Conservation (phyloP, 2,329 filamentous ascomycete genomes). For the Macrophomina pseudophaseolina region DNA sequence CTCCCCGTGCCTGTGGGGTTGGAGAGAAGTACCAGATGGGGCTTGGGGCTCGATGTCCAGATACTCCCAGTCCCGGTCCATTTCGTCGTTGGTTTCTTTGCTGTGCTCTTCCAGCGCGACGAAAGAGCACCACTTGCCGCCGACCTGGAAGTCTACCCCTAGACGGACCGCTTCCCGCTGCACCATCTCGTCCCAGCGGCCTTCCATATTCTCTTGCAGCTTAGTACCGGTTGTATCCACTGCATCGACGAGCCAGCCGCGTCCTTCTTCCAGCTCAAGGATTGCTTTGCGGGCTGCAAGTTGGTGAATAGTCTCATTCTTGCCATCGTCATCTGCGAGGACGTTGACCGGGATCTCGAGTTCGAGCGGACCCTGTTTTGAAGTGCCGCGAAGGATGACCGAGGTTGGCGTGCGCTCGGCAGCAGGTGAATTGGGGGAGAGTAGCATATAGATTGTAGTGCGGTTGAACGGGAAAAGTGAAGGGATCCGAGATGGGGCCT, state of each 20-base stretch:
- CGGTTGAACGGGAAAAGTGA: slow-evolving; percentile 70
- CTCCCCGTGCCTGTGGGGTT: neutral
- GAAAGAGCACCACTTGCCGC: slow-evolving; percentile 74
- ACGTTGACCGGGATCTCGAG: slow-evolving; percentile 68
- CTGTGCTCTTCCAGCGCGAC: slow-evolving; percentile 64
- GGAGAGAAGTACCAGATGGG: neutral
- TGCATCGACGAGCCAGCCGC: slow-evolving; percentile 62
- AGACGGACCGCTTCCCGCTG: slow-evolving; percentile 70
- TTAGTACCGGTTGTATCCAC: slow-evolving; percentile 45
- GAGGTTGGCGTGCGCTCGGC: slow-evolving; percentile 56
- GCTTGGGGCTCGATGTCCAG: neutral
- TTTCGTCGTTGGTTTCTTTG: neutral
- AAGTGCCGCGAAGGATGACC: slow-evolving; percentile 64
- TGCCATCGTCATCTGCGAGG: slow-evolving; percentile 33
- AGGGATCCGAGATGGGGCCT: slow-evolving; percentile 68
- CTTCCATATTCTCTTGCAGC: slow-evolving; percentile 49
- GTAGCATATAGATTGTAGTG: slow-evolving; percentile 68
- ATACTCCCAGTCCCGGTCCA: slow-evolving; percentile 27
- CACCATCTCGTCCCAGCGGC: slow-evolving; percentile 64
- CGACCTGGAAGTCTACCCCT: slow-evolving; percentile 69
- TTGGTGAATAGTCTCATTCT: slow-evolving; percentile 67
- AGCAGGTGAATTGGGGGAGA: slow-evolving; percentile 56
- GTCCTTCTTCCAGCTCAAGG: slow-evolving; percentile 71
- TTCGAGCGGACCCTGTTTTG: slow-evolving; percentile 62
- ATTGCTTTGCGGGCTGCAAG: slow-evolving; percentile 72